Percentiles rank a stretch among this genome's conserved stretches.
phyloP scores from a whole-genome alignment of 305 asterid species.

The Rubia peregrina region DNA sequence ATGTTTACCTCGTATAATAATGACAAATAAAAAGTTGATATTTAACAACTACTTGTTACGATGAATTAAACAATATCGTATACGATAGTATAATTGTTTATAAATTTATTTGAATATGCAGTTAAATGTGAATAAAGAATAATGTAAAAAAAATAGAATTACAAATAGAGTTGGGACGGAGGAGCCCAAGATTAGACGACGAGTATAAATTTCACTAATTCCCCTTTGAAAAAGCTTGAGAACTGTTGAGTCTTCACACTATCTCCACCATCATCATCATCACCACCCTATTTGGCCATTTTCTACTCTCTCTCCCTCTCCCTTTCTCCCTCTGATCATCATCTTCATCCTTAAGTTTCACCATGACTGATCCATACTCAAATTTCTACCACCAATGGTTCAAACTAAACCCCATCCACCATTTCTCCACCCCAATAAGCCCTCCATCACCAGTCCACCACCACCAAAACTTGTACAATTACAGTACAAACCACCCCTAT shows the following conservation, averaged over 20 bases:
- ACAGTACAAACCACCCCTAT: conserved; percentile 9
- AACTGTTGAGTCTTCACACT: conserved; percentile 9
- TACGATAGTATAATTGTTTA: no score
- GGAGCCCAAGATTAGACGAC: no score
- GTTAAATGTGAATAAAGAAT: no score
- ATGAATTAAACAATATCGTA: no score
- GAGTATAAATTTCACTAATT: conserved; percentile 9
- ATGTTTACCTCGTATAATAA: no score
- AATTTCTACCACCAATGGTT: conserved; percentile 47
- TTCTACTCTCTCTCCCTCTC: conserved; percentile 19
- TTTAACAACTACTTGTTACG: no score
- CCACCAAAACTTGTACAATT: conserved; percentile 19
- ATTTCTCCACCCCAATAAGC: conserved; percentile 16
- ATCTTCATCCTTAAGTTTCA: conserved; percentile 20
- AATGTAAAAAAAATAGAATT: no score
- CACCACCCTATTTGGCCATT: conserved; percentile 22
- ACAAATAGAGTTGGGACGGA: no score
- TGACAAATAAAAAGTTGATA: no score
- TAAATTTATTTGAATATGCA: no score
- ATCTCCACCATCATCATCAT: conserved; percentile 15
- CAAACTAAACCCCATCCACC: conserved; percentile 42
- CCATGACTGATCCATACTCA: conserved; percentile 76
- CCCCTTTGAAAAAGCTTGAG: conserved; percentile 4
- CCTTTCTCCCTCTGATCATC: conserved; percentile 18
- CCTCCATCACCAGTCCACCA: conserved; percentile 7